Base-by-base conservation (phyloP, 1,284 basidiomycete genomes). In the Sporisorium iseilematis-ciliati region DNA sequence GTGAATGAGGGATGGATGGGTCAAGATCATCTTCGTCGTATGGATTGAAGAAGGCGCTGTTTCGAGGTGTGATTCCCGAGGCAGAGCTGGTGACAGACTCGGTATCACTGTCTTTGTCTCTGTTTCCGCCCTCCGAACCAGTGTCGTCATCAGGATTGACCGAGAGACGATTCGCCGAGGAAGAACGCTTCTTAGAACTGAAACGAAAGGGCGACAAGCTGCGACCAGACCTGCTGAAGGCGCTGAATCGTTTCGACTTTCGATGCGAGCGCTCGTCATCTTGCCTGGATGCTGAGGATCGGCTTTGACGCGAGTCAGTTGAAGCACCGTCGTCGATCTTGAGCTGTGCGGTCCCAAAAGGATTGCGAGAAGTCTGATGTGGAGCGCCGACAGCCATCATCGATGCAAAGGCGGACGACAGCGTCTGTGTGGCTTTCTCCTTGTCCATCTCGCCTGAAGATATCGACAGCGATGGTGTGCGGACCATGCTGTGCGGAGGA, bases 31-130 rank as follows among this genome's bases (percentile, higher is more conserved):
- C 73, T 1, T 65, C 57, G 12, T 67, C 73, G 23, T 71, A 42
- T 0, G 52, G 55, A 33, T 54, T 45, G 62, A 62, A 60, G 56
- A 80, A 80, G n/a, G 78, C 78, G 26, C 57, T 80, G 59, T 78
- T 78, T 7, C 78, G 48, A 0, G 78, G 78, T 0, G 59, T 61
- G 51, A 80, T 72, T n/a, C 77, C 76, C 4, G 64, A 61, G 12
- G 51, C 60, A 11, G 60, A 61, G 51, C 73, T 75, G 23, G 42
- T 46, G 11, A 75, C 56, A 7, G 75, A 69, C 20, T 75, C 75
- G 23, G 55, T 62, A 45, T 79, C 78, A 38, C 70, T 75, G 20
- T 78, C 75, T 20, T 56, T 46, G 7, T 69, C 65, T 10, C 68
- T 21, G n/a, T 50, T 51, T 20, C 57, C 59, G 56, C 35, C 50